Base-by-base conservation (phyloP, 2,329 filamentous ascomycete species). In the Botrytis squamosa region DNA sequence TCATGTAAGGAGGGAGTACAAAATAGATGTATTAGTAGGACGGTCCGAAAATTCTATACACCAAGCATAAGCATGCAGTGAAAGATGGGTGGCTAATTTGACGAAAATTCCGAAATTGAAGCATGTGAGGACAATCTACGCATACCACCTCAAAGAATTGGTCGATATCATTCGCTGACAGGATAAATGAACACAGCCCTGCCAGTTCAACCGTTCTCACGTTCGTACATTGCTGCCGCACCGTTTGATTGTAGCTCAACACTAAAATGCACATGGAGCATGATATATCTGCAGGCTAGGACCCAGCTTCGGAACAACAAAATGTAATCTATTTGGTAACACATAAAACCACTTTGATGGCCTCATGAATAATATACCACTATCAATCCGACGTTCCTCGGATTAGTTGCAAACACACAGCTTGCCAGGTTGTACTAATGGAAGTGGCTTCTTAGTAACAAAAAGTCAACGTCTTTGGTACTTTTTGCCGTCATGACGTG, bases 1-100 rank as follows among this genome's bases (percentile, higher is more conserved):
- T 40, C 29, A 59, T 72, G 70, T 38, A 72, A 46, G 29, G 49
- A 67, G 46, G 52, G 42, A 36, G 29, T 68, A 57, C 49, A 55
- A 72, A 38, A 52, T 69, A 49, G 33, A 62, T 69, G 55, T 69
- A 69, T 49, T 42, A 42, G 70, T 72, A 72, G 63, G 46, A 68
- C 70, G 25, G 68, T 59, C 9, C 60, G 40, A 44, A 68, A 59
- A 44, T 68, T 72, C 49, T 20, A 46, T 60, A 49, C 40, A 68
- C 64, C 33, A 70, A 60, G 68, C 12, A 70, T 60, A 69, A 73
- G 71, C 64, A 73, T 69, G 71, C 64, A 69, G 64, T 69, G 70
- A 42, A 6, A 72, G 64, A 42, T 69, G 55, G 63, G 71, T 69
- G 55, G 64, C 71, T 62, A 72, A 52, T 69, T 69, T 20, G 38